Conservation (phyloP, 306 rosid genomes). For the Lathyrus oleraceus region DNA sequence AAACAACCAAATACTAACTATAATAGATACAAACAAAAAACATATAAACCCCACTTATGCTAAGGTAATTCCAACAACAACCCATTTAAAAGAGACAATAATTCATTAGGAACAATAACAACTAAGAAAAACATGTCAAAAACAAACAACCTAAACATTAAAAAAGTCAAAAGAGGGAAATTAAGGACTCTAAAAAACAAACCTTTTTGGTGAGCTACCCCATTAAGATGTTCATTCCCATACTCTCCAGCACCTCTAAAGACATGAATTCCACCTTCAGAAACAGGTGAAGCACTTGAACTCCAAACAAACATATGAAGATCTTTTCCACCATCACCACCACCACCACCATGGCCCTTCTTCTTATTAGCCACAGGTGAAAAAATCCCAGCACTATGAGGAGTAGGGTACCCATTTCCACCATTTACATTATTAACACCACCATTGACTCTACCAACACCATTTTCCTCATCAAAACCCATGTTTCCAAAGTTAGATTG, state of each 20-base stretch:
- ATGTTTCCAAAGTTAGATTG: slow-evolving; percentile 54
- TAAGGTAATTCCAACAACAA: slow-evolving; percentile 26
- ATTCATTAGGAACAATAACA: neutral
- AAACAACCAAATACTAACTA: slow-evolving; percentile 22
- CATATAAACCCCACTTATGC: slow-evolving; percentile 41
- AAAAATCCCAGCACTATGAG: slow-evolving; percentile 60
- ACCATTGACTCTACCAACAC: slow-evolving; percentile 34
- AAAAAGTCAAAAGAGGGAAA: neutral
- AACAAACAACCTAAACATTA: neutral
- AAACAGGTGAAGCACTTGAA: slow-evolving; percentile 84
- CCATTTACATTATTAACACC: slow-evolving; percentile 13
- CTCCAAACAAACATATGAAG: slow-evolving; percentile 96
- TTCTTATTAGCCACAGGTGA: slow-evolving; percentile 65
- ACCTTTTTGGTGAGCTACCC: slow-evolving; percentile 78
- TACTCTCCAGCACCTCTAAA: slow-evolving; percentile 76
- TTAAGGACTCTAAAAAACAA: neutral
- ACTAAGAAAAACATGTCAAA: slow-evolving; percentile 14
- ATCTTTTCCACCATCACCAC: slow-evolving; percentile 59
- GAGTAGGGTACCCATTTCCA: slow-evolving; percentile 54
- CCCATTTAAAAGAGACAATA: slow-evolving; percentile 17
- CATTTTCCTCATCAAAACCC: slow-evolving; percentile 69
- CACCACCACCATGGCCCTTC: slow-evolving; percentile 46
- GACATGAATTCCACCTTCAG: slow-evolving; percentile 82
- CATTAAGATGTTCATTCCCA: slow-evolving; percentile 54
- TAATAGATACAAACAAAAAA: slow-evolving; percentile 29